Conservation (phyloP, 2,329 filamentous ascomycete genomes). For the Fusarium piperis region DNA sequence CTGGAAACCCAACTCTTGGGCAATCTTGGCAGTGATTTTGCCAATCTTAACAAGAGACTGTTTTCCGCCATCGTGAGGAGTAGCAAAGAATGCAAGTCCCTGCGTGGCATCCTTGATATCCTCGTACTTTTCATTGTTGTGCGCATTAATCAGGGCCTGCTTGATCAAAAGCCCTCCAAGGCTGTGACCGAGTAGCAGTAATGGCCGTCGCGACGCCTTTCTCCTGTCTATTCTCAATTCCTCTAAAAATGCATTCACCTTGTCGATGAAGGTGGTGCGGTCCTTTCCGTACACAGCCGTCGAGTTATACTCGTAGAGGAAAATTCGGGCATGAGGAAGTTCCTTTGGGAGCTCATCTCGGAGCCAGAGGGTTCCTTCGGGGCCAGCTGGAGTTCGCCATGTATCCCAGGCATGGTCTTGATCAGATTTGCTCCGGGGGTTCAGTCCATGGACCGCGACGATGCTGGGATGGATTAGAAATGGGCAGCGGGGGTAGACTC, state of each 20-base stretch:
- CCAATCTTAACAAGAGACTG: neutral
- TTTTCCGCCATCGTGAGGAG: neutral
- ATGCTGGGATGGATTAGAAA: neutral
- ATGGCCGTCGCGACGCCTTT: neutral
- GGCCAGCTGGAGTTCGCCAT: neutral
- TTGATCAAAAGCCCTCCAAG: neutral
- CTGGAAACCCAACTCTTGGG: accelerated
- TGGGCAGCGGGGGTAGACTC: accelerated
- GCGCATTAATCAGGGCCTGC: neutral
- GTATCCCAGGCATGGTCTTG: neutral
- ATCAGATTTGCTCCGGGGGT: neutral
- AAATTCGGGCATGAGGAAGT: neutral
- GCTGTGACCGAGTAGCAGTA: neutral
- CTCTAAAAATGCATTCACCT: neutral
- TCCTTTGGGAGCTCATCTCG: neutral
- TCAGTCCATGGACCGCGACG: neutral
- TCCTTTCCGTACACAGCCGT: neutral
- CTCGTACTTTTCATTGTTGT: neutral
- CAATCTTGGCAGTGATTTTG: neutral
- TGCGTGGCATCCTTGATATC: neutral
- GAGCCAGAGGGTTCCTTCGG: neutral
- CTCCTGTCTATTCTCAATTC: neutral
- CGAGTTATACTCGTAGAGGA: neutral
- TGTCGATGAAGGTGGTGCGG: neutral
- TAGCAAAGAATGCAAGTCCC: neutral